phyloP scores from a whole-genome alignment of 441 rosid genomes.

The Eutrema salsugineum region DNA sequence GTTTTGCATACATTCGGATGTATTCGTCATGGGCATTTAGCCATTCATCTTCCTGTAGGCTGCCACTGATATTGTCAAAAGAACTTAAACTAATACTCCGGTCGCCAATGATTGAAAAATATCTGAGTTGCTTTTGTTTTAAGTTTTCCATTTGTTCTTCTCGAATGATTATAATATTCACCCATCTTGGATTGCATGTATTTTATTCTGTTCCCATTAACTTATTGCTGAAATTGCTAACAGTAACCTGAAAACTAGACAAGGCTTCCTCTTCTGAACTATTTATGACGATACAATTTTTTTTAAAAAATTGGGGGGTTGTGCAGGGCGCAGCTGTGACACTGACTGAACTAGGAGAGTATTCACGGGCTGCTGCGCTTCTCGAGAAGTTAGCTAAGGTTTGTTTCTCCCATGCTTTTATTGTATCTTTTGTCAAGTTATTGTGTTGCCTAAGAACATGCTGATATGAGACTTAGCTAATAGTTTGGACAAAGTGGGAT shows the following conservation, averaged over 20 bases:
- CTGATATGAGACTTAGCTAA: slow-evolving; percentile 19
- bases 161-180: not conserved
- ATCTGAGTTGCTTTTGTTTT: not conserved
- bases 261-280: slow-evolving; percentile 12
- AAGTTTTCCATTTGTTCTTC: not conserved
- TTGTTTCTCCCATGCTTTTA: slow-evolving; percentile 23
- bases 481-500: slow-evolving; percentile 19
- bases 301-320: slow-evolving; percentile 28
- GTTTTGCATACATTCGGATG: not conserved
- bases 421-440: slow-evolving; percentile 12
- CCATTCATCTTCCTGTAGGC: slow-evolving; percentile 3
- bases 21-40: slow-evolving; percentile 6
- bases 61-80: not conserved
- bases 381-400: slow-evolving; percentile 87
- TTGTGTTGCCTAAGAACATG: slow-evolving; percentile 1
- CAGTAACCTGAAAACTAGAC: not conserved
- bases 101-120: not conserved
- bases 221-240: not conserved
- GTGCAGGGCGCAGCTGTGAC: slow-evolving; percentile 93
- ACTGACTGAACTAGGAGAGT: slow-evolving; percentile 80
- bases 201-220: not conserved
- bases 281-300: not conserved
- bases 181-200: not conserved
- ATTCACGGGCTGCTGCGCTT: slow-evolving; percentile 54
- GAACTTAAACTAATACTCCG: not conserved